Evolutionary conservation across 148 eudicot species (phyloP).

Genomic region (Vaccinium corymbosum): DNA sequence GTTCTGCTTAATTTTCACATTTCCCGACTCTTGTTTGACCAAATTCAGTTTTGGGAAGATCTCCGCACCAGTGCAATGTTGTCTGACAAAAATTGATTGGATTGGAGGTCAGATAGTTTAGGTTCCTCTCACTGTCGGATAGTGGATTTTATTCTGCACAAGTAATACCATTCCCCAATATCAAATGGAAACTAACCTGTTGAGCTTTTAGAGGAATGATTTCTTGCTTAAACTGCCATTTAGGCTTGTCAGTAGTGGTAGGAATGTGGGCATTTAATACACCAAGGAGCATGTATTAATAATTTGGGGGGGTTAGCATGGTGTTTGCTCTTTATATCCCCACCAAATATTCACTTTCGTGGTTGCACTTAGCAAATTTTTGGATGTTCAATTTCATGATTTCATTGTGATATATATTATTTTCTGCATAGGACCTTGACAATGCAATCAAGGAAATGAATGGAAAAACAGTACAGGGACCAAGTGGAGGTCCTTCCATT

Average conservation of each 20-base stretch:
- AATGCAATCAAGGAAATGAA: slow-evolving; percentile 50
- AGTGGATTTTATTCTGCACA: not conserved
- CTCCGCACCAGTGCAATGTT: not conserved
- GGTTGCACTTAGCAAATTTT: not conserved
- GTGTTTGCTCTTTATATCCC: not conserved
- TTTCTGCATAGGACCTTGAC: slow-evolving; percentile 50
- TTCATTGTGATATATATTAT: not conserved
- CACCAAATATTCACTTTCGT: not conserved
- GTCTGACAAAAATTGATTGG: not conserved
- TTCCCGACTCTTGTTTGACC: not conserved
- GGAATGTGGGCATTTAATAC: not conserved
- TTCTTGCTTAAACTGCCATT: not conserved
- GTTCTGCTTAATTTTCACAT: not conserved
- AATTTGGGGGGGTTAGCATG: not conserved
- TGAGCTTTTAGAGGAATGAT: not conserved
- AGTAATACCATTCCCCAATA: not conserved
- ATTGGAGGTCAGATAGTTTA: not conserved
- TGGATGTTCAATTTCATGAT: not conserved
- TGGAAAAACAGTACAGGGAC: slow-evolving; percentile 49
- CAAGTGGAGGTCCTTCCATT: slow-evolving; percentile 34
- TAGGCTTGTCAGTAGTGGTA: not conserved
- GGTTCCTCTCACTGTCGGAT: not conserved
- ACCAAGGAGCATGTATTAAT: not conserved
- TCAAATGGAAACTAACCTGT: not conserved
- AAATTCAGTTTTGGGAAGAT: not conserved